Base-by-base conservation (phyloP, 164 flowering plant genomes). In the Warburgia ugandensis region DNA sequence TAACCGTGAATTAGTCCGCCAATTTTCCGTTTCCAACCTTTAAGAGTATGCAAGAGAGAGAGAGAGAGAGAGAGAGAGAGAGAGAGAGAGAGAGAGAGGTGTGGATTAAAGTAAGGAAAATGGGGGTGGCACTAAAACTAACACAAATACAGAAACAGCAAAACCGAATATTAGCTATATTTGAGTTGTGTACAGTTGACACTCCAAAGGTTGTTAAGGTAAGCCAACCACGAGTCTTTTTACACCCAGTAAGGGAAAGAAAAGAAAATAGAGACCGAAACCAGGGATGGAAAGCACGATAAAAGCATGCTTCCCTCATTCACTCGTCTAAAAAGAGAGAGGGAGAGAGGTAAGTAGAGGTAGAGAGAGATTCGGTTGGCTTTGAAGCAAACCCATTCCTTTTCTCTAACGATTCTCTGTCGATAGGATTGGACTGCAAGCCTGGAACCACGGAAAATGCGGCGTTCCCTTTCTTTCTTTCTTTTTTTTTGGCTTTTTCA, bases 361-460 rank as follows among this genome's bases (percentile, higher is more conserved):
- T 30, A 43, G 51, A 47, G 67, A 43, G 54, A 61, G 77, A 65
- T 65, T 69, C 69, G 70, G 64, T 59, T 58, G 64, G 55, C 61
- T 58, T 69, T 54, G 23, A 65, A 76, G 69, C 65, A 70, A 65
- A 45, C 62, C 60, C 66, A 64, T 60, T 54, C 56, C 71, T 72
- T 69, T 69, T 54, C 54, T 67, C 71, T 67, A 55, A 68, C 66
- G 72, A 69, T 71, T 73, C 59, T 56, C 45, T 32, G n/a, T 19
- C 21, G 26, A 29, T 56, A 67, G 56, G 69, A 69, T 74, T 72
- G 77, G 74, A 60, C 60, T 73, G 79, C 78, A 75, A 75, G 80
- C 62, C 80, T 73, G 75, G 71, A 71, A 57, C 67, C 75, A 69
- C 75, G 73, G 71, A 73, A 58, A 62, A 66, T 56, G 64, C 71